Evolutionary conservation across 495 filamentous ascomycete genomes (phyloP), one percentile per base, ranked within the genome.

Genomic region (Aspergillus nidulans): DNA sequence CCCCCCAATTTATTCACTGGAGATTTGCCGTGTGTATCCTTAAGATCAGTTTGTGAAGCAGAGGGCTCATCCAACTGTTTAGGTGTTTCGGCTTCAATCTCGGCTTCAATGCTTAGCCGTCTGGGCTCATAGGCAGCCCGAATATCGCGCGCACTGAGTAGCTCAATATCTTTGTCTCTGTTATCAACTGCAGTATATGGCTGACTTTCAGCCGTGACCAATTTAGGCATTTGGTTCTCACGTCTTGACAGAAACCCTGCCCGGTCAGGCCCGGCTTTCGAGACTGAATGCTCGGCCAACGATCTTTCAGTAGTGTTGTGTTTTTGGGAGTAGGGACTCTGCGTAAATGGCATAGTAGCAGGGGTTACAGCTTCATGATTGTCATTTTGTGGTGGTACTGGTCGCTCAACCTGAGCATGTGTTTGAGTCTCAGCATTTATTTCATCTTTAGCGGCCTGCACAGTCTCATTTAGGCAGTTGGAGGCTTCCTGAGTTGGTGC

Each of bases 141-240:
- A 40, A 82, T 76, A 53, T 82, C 80, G 52, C 68, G 79, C 3
- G 79, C 70, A 42, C 71, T 58, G 43, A 82, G 58, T 12, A 71
- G 48, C 36, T 74, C 72, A 34, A 81, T 45, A 44, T 80, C 70
- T 6, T 78, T 75, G 13, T 57, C 48, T 47, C 52, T 42, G 12
- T 61, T 25, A 3, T 46, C 45, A n/a, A 20, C 40, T 10, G 49
- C 10, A 5, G 3, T 15, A 13, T 32, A 45, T 6, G 53, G 16
- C 20, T 50, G 50, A 1, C n/a, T 28, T 7, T 34, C 28, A 25
- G 32, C 25, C 25, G 40, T 6, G 6, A 24, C 6, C 20, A 12
- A n/a, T 20, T 19, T 1, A 21, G 26, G 28, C 2, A 4, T 2
- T 36, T 45, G 19, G 3, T 25, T 10, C 12, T 36, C 53, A 10